A percentile compares a stretch with the other conserved stretches of the same genome.
Conservation (phyloP, 2,329 filamentous ascomycete genomes). For the Talaromyces sp. region DNA sequence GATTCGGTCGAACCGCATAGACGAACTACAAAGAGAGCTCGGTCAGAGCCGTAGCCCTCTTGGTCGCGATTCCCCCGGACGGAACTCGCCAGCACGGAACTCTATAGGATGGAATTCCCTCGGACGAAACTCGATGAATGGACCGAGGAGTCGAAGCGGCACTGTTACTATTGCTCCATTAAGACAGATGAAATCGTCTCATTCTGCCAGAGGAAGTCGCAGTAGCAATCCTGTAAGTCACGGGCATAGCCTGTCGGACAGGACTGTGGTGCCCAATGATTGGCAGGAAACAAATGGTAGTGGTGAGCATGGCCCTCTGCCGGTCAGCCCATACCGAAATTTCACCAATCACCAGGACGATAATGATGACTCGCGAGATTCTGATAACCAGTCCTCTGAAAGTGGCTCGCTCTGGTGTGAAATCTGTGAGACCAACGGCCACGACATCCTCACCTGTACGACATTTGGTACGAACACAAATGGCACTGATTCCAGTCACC, state of each 20-base stretch:
- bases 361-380: slow-evolving; percentile 39
- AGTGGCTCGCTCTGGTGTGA: slow-evolving; percentile 86
- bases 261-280: slow-evolving; percentile 42
- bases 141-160: slow-evolving; percentile 30
- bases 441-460: slow-evolving; percentile 91
- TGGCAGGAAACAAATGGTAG: slow-evolving; percentile 36
- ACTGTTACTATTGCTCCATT: slow-evolving; percentile 34
- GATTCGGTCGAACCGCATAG: slow-evolving; percentile 69
- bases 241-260: slow-evolving; percentile 41
- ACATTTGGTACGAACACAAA: slow-evolving; percentile 61
- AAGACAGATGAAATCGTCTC: slow-evolving; percentile 32
- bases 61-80: slow-evolving; percentile 9
- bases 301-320: slow-evolving; percentile 24
- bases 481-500: slow-evolving; percentile 16
- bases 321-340: slow-evolving; percentile 27
- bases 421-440: slow-evolving; percentile 86
- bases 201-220: slow-evolving; percentile 27
- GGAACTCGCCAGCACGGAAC: slow-evolving; percentile 11
- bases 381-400: slow-evolving; percentile 56
- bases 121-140: slow-evolving; percentile 22
- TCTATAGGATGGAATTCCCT: slow-evolving; percentile 14
- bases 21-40: slow-evolving; percentile 80
- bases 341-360: slow-evolving; percentile 32
- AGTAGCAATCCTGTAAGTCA: slow-evolving; percentile 30
- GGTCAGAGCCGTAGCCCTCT: slow-evolving; percentile 32